Evolutionary conservation across 2,329 filamentous ascomycete species (phyloP), one percentile per base, ranked within the genome.

Genomic region (Coleophoma crateriformis): DNA sequence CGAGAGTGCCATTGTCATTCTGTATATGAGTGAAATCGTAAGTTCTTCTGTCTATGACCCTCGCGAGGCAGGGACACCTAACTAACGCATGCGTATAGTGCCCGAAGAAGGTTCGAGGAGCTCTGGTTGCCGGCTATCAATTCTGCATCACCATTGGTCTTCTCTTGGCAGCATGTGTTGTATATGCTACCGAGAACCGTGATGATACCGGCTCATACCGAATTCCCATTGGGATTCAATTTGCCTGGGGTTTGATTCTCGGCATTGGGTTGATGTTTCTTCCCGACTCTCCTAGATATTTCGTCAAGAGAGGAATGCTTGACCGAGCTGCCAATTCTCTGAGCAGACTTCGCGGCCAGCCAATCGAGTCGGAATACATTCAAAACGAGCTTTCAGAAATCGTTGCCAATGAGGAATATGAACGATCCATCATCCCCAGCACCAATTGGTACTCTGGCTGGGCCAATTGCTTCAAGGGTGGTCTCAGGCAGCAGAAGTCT

Each of bases 401-500:
- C 57, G 77, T 92, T 51, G 89, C 88, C 74, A 95, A 94, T 77
- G 81, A 91, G 70, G 85, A 87, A 70, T 90, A 90, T 67, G 90
- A 95, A 76, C 76, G 83, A 57, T 69, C 78, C 46, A 70, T 84
- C 53, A 83, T 86, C 50, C 84, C 85, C 57, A 68, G 75, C 56
- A 75, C 74, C 58, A 77, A 78, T 61, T 88, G 83, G 77, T 73
- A 83, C 67, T 72, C 73, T 60, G 78, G 76, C 64, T 95, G 90
- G 90, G 69, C 72, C 59, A 79, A 78, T 64, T 84, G 81, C 75
- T 82, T 88, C 70, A 79, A 65, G 55, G 80, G 87, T 57, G 79
- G 82, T 57, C 73, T 89, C 54, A 75, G 62, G 57, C 75, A 77
- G 46, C 73, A 75, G 57, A 84, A 82, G 61, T 82, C 80, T 53